phyloP scores from a whole-genome alignment of 345 rosid genomes.

The Diplotaxis tenuifolia region DNA sequence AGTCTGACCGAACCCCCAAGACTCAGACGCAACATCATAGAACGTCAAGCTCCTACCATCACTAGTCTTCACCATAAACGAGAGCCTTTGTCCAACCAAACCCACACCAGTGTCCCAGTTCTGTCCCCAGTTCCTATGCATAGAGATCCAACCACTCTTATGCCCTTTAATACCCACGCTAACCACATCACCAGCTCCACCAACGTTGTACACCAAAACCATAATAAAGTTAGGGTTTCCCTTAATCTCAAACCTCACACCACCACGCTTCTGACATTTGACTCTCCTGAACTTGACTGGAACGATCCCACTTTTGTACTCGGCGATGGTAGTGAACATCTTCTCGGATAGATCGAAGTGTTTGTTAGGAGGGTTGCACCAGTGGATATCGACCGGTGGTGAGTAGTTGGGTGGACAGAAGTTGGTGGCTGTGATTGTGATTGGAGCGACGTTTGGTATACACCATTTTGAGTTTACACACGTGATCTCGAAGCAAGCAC shows the following conservation, averaged over 20 bases:
- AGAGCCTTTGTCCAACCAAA: conserved; percentile 45
- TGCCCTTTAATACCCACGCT: conserved; percentile 43
- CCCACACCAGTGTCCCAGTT: conserved; percentile 37
- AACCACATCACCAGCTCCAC: conserved; percentile 50
- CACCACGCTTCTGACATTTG: conserved; percentile 25
- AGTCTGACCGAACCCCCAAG: conserved; percentile 49
- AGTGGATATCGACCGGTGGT: not conserved
- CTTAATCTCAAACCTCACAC: conserved; percentile 32
- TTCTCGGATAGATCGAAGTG: conserved; percentile 32
- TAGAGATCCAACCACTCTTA: conserved; percentile 32
- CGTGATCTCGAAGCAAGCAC: conserved; percentile 61
- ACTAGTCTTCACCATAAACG: conserved; percentile 45
- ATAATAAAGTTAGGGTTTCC: conserved; percentile 29
- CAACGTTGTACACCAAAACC: conserved; percentile 45
- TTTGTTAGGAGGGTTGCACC: conserved; percentile 36
- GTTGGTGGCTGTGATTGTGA: conserved; percentile 44
- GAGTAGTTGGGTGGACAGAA: too few species aligned
- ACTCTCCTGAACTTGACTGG: conserved; percentile 30
- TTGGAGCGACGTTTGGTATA: conserved; percentile 38
- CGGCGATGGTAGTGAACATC: conserved; percentile 29
- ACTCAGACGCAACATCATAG: conserved; percentile 28
- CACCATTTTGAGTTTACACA: conserved; percentile 60
- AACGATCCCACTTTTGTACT: conserved; percentile 32
- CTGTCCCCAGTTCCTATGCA: conserved; percentile 62
- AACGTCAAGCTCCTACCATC: conserved; percentile 39